Base-by-base conservation (phyloP, 2,329 filamentous ascomycete species). In the Boeremia exigua region DNA sequence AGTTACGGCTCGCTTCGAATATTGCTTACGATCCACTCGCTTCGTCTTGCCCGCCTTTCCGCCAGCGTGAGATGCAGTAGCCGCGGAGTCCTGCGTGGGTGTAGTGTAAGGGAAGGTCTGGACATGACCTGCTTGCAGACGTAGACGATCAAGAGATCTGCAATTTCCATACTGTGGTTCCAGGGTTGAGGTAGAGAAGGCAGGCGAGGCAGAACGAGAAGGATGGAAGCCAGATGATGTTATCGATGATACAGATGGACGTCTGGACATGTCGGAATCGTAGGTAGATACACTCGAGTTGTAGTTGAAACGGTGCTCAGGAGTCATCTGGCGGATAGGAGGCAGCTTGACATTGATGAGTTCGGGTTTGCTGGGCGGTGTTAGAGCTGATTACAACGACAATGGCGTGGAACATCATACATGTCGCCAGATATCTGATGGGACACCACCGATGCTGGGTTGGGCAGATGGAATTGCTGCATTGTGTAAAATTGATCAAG, bases 1-100 rank as follows among this genome's bases (percentile, higher is more conserved):
- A 6, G 19, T 34, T 2, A 29, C 6, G 1, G 48, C 44, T 17
- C 48, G 47, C 37, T 48, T 48, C 32, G 54, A 57, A 23, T 39
- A 53, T 9, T 52, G 48, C 54, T 53, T 57, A 42, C 54, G 54
- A 14, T 57, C 54, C 17, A 48, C 48, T 29, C 55, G 55, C 45
- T 58, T 58, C 50, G 54, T 58, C 45, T 58, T 58, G 39, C 48
- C 47, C 14, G 46, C 55, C 25, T 58, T 58, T 4, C 50, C 50
- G n/a, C 46, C 50, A 10, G 55, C 29, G 46, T 58, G 55, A 7
- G 42, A n/a, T 48, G 27, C 15, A 14, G 10, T 23, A 23, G 48
- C 11, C 2, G 29, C 29, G 4, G 54, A 34, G 7, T 53, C 43
- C 2, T 39, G 54, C 2, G 25, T 33, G 4, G 38, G 19, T 36